phyloP scores from a whole-genome alignment of 1,139 yeast species.

The Zygosaccharomyces sapae region DNA sequence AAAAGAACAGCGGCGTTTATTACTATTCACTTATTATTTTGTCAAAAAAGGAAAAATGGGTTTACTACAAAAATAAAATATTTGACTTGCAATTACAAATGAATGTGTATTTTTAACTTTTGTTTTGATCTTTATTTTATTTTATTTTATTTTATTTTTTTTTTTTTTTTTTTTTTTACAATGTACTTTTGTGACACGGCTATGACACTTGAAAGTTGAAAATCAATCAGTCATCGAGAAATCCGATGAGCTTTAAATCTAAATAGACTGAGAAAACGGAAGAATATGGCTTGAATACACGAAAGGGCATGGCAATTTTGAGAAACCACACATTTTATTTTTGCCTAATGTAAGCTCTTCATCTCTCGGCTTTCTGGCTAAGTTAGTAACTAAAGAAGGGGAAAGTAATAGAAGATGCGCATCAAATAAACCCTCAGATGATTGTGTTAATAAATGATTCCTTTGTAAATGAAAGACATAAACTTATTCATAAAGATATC shows the following conservation, averaged over 20 bases:
- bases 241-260: not conserved
- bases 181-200: slow-evolving; percentile 1
- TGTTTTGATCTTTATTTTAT: no score
- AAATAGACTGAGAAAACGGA: not conserved
- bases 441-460: slow-evolving; percentile 25
- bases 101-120: no score
- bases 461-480: slow-evolving; percentile 17
- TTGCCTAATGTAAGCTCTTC: slow-evolving; percentile 25
- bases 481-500: slow-evolving; percentile 15
- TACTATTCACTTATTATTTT: no score
- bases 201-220: not conserved
- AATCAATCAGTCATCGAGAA: not conserved
- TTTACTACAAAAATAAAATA: no score
- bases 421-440: slow-evolving; percentile 13
- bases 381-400: slow-evolving; percentile 37
- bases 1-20: not conserved
- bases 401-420: slow-evolving; percentile 20
- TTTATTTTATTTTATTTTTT: no score
- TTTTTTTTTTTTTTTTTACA: not conserved
- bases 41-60: no score
- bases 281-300: not conserved
- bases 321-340: slow-evolving; percentile 20
- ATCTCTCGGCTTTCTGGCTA: slow-evolving; percentile 14
- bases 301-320: slow-evolving; percentile 9
- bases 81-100: no score